phyloP scores from a whole-genome alignment of 2,329 filamentous ascomycete genomes.

The Fusarium coicis region DNA sequence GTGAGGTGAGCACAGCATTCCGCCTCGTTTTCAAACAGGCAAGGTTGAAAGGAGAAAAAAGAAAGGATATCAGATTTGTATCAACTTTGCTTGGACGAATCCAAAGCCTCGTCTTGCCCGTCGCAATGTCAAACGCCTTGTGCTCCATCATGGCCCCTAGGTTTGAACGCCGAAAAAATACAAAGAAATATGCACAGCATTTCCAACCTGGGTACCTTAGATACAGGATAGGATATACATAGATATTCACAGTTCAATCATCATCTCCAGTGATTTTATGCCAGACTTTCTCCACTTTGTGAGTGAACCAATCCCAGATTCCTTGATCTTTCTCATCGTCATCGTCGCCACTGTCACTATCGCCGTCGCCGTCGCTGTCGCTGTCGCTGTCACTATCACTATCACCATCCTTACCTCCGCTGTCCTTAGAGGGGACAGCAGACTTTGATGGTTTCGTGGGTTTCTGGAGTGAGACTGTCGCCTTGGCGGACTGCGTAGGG shows the following conservation, averaged over 20 bases:
- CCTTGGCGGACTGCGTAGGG: slow-evolving; percentile 32
- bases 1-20: not conserved
- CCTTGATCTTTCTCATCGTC: slow-evolving; percentile 48
- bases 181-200: not conserved
- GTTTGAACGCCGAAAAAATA: slow-evolving; percentile 27
- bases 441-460: slow-evolving; percentile 28
- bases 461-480: slow-evolving; percentile 31
- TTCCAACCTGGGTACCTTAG: too few relatives aligned
- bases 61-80: not conserved
- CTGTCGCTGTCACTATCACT: slow-evolving; percentile 12
- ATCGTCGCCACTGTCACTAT: slow-evolving; percentile 33
- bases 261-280: slow-evolving; percentile 54
- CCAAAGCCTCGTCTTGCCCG: not conserved
- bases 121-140: slow-evolving; percentile 17
- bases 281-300: slow-evolving; percentile 59
- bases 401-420: slow-evolving; percentile 15
- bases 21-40: slow-evolving; percentile 8
- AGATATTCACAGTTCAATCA: slow-evolving; percentile 11
- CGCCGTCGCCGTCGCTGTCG: not conserved
- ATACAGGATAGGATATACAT: not conserved
- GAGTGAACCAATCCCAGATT: slow-evolving; percentile 64
- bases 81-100: not conserved
- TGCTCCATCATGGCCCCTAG: not conserved
- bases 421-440: slow-evolving; percentile 24
- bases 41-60: not conserved